Conservation (phyloP, 148 eudicot genomes). For the Fallopia convolvulus region DNA sequence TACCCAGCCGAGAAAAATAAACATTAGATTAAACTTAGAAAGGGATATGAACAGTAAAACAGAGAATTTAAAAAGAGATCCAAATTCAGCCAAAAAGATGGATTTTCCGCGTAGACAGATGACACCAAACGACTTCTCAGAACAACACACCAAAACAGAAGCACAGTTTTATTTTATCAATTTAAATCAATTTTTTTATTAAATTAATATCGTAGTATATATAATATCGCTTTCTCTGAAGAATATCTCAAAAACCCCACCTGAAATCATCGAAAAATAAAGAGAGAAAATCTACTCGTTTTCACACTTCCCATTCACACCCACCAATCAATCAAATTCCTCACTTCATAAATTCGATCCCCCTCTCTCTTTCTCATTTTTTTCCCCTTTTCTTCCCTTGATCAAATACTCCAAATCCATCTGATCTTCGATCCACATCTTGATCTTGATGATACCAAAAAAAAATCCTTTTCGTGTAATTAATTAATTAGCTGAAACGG, state of each 20-base stretch:
- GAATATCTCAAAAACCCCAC: conserved; percentile 11
- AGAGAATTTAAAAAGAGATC: neutral
- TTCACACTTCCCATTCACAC: conserved; percentile 6
- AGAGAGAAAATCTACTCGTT: neutral
- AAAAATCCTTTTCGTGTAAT: neutral
- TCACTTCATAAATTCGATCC: neutral
- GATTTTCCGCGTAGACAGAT: conserved; percentile 76
- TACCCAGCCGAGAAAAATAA: neutral
- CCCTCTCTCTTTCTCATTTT: neutral
- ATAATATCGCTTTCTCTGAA: neutral
- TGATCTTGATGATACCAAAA: neutral
- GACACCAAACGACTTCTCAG: conserved; percentile 19
- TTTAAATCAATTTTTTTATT: no score
- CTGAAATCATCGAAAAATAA: neutral
- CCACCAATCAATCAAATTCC: neutral
- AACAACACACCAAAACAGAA: no score
- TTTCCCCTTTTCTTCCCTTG: neutral
- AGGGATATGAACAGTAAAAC: neutral
- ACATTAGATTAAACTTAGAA: neutral
- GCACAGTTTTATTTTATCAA: no score
- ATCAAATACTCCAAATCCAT: neutral
- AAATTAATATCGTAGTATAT: no score
- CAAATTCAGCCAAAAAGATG: conserved; percentile 10
- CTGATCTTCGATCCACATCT: neutral
- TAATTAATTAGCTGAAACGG: neutral